Evolutionary conservation across 306 rosid genomes (phyloP), one percentile per base, ranked within the genome.

Genomic region (Canavalia ensiformis): DNA sequence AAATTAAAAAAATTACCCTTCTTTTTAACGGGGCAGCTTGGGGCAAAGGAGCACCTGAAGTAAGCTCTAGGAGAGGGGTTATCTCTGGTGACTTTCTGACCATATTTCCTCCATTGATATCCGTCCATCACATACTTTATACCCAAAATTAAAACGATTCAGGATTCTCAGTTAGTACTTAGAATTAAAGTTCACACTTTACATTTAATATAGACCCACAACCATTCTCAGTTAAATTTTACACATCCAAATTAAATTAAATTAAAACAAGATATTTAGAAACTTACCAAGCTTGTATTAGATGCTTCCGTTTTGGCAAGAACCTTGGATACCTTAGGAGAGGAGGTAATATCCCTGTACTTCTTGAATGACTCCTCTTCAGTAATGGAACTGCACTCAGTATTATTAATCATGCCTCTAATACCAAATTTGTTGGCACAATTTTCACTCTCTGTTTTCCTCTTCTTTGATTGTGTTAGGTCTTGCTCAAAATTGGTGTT

Each of bases 51-150:
- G 85, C 98, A 95, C 77, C 74, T 92, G 75, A 87, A 95, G 86
- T 95, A 95, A 63, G 98, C 98, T 84, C 97, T 91, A 2, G 98
- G 98, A 80, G 95, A 95, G 3, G 98, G 98, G 82, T 95, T 95
- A 64, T 95, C 97, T 79, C 90, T 89, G 5, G 98, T 95, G n/a
- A 92, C 97, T 85, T 95, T 95, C 49, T 95, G 97, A 47, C 98
- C 98, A 76, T 95, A 92, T 80, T 95, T 95, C 55, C 98, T 90
- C 98, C 98, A 95, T 33, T 95, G 97, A 83, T 91, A 91, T 82
- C 97, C 97, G 72, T 95, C 98, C 86, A 87, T 91, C 86, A 95
- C 97, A 52, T 81, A 72, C 97, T 94, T 65, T 46, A 66, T 25
- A 39, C 7, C 49, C 54, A 82, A 6, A 47, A 75, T 55, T 13